Conservation (phyloP, 768 basidiomycete species). For the Mycena galopus region DNA sequence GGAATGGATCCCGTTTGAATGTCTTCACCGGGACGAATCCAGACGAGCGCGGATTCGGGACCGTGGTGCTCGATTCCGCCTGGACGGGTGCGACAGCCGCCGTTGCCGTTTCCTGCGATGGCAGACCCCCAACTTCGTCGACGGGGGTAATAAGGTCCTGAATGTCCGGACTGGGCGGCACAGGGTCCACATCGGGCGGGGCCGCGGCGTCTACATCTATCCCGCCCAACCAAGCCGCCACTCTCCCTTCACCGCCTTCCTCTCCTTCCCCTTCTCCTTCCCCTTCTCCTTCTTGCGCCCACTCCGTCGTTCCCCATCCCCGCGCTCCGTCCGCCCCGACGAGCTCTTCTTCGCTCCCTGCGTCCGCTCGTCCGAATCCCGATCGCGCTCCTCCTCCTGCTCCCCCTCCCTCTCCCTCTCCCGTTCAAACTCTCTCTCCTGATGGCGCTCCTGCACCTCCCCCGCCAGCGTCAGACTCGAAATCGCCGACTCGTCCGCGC, state of each 20-base stretch:
- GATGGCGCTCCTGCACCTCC: slow-evolving; percentile 43
- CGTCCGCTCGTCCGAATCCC: slow-evolving; percentile 57
- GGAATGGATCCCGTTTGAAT: slow-evolving; percentile 57
- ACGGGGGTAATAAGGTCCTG: slow-evolving; percentile 10
- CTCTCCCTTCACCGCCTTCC: slow-evolving; percentile 68
- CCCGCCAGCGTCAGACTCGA: slow-evolving; percentile 66
- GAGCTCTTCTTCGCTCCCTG: slow-evolving; percentile 50
- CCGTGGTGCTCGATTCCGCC: slow-evolving; percentile 43
- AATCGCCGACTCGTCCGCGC: slow-evolving; percentile 64
- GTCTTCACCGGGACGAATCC: slow-evolving; percentile 79
- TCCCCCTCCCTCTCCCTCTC: slow-evolving; percentile 28
- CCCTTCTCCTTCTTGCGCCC: slow-evolving; percentile 45
- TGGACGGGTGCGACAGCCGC: neutral
- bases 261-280: slow-evolving; percentile 39
- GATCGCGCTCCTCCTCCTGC: slow-evolving; percentile 42
- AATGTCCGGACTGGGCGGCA: slow-evolving; percentile 53
- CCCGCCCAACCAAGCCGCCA: slow-evolving; percentile 83
- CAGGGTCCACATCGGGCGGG: slow-evolving; percentile 64
- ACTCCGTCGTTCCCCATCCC: slow-evolving; percentile 38
- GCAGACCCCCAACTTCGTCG: neutral
- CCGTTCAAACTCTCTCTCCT: slow-evolving; percentile 33
- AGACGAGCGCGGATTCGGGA: slow-evolving; percentile 81
- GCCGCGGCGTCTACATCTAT: slow-evolving; percentile 75
- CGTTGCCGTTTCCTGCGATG: no score
- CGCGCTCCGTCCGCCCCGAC: slow-evolving; percentile 39